Percentiles rank a stretch among this genome's conserved stretches.
These are phyloP conservation scores for Diaporthe sp. DNA, from an alignment of 2,329 filamentous ascomycete species.

Conservation along the genomic window DNA sequence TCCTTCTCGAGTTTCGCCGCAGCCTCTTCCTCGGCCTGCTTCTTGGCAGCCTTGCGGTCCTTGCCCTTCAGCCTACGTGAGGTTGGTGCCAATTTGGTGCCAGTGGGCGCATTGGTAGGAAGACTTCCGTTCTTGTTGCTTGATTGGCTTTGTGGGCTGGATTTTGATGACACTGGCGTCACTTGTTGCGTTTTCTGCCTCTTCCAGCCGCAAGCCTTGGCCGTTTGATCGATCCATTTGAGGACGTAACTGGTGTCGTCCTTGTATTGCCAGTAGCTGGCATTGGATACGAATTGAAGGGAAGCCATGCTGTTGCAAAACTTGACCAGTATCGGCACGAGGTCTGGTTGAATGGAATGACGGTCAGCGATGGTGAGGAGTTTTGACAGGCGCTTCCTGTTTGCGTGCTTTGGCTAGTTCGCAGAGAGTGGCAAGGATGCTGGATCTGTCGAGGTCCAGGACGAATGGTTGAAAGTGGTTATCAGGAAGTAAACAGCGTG, in stretches of 20 bases:
- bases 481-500: background rate
- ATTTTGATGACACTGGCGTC: background rate
- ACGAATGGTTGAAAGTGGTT: background rate
- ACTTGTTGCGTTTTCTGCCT: background rate
- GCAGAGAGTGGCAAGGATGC: background rate
- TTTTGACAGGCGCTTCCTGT: background rate
- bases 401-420: background rate
- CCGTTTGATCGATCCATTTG: slow-evolving; percentile 14
- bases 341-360: background rate
- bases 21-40: background rate
- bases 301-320: background rate
- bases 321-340: background rate
- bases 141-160: background rate
- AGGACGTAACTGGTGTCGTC: slow-evolving; percentile 6
- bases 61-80: background rate
- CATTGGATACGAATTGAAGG: background rate
- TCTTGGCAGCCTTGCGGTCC: background rate
- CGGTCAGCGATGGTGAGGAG: fast-evolving
- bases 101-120: background rate
- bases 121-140: no score
- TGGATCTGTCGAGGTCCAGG: background rate
- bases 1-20: background rate
- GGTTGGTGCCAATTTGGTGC: background rate
- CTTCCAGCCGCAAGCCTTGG: background rate
- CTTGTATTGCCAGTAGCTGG: slow-evolving; percentile 18